Percentiles rank a stretch among this genome's conserved stretches.
These are phyloP conservation scores for Saturnispora kantuleensis DNA, from an alignment of 805 yeast genomes.

Conservation along the genomic window DNA sequence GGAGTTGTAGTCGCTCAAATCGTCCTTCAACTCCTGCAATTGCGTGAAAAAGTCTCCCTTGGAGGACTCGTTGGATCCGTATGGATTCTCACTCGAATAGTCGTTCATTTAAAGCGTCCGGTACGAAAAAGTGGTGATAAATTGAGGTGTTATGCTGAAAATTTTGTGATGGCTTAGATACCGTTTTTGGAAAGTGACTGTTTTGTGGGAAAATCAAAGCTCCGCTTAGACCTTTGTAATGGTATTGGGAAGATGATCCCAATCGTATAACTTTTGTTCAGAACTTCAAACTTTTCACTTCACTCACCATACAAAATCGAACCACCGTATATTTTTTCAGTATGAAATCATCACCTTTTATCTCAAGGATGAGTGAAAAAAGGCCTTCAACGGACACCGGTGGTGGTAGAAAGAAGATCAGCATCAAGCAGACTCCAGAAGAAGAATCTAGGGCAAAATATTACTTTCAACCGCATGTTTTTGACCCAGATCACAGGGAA, in stretches of 20 bases:
- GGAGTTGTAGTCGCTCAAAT: constrained; percentile 60
- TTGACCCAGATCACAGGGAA: constrained; percentile 30
- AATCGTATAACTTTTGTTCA: too few relatives aligned
- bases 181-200: too few relatives aligned
- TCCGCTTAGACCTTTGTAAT: too few relatives aligned
- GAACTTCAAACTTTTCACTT: background rate
- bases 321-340: too few relatives aligned
- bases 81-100: constrained; percentile 5
- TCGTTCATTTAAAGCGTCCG: constrained; percentile 5
- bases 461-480: constrained; percentile 24
- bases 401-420: constrained; percentile 13
- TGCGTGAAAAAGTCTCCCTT: constrained; percentile 51
- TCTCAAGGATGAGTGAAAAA: constrained; percentile 1
- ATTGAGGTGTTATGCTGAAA: too few relatives aligned
- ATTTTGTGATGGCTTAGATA: too few relatives aligned
- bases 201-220: too few relatives aligned
- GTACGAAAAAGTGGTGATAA: too few relatives aligned
- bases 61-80: background rate
- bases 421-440: constrained; percentile 26
- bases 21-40: constrained; percentile 57
- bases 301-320: too few relatives aligned
- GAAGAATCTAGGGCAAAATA: constrained; percentile 25
- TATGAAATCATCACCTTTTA: too few relatives aligned
- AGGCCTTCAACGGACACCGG: background rate
- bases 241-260: too few relatives aligned